A percentile compares a stretch with the other conserved stretches of the same genome.
phyloP scores from a whole-genome alignment of 2,329 filamentous ascomycete species.

The Madurella mycetomatis region DNA sequence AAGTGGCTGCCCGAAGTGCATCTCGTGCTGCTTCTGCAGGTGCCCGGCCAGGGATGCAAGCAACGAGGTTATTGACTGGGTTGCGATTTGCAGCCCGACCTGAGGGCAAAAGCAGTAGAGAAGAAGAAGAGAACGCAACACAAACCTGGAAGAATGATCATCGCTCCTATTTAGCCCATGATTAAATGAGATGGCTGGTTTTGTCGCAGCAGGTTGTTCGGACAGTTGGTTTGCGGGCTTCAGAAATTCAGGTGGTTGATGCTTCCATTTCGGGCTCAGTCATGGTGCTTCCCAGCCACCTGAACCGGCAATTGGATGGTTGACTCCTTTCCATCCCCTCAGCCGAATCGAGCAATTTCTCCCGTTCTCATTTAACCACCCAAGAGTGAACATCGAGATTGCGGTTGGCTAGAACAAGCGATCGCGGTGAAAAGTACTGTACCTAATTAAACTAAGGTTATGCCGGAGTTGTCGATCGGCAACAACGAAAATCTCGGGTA shows the following conservation, averaged over 20 bases:
- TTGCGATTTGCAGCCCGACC: conserved; percentile 6
- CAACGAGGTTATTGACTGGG: background rate
- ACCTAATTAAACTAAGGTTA: too few relatives aligned
- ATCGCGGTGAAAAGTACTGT: too few relatives aligned
- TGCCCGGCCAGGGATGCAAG: background rate
- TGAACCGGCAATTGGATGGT: background rate
- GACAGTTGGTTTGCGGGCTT: background rate
- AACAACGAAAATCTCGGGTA: too few relatives aligned
- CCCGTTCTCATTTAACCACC: too few relatives aligned
- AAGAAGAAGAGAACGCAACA: background rate
- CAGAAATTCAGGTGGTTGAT: conserved; percentile 19
- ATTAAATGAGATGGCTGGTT: conserved; percentile 9
- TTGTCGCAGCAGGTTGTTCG: background rate
- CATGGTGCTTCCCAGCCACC: background rate
- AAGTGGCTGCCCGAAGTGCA: conserved; percentile 28
- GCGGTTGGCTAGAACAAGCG: too few relatives aligned
- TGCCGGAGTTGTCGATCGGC: too few relatives aligned
- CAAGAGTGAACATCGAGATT: too few relatives aligned
- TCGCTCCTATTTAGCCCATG: background rate
- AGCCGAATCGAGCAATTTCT: too few relatives aligned
- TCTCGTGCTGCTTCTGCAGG: conserved; percentile 21
- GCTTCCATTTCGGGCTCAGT: background rate
- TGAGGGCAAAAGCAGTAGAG: background rate
- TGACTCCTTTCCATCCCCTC: too few relatives aligned
- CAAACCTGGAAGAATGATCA: background rate